A percentile compares a stretch with the other conserved stretches of the same genome.
Evolutionary conservation across 2,329 filamentous ascomycete species (phyloP).

Genomic region (Fusarium marasasianum): DNA sequence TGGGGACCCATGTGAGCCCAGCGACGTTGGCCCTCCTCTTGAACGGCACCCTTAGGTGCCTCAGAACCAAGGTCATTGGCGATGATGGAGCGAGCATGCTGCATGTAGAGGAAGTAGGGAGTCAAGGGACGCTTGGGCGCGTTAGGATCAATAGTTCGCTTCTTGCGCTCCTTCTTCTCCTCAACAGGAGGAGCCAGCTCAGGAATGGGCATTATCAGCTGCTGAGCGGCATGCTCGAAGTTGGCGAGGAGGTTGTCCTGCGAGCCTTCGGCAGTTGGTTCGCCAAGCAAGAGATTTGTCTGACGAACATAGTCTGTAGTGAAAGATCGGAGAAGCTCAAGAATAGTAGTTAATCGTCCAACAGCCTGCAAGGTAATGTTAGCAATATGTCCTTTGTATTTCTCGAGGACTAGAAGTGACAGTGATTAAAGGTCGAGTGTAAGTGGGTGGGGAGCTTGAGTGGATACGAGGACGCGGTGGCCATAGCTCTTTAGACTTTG

Average conservation of each 20-base stretch:
- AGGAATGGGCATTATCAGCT: conserved; percentile 54
- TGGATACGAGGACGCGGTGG: conserved; percentile 20
- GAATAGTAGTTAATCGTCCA: conserved; percentile 76
- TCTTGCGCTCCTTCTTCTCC: conserved; percentile 90
- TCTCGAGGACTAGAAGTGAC: neutral
- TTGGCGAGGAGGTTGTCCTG: conserved; percentile 58
- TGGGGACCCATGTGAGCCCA: conserved; percentile 81
- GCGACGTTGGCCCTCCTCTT: conserved; percentile 84
- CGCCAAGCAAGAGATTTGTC: conserved; percentile 82
- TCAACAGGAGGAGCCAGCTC: conserved; percentile 60
- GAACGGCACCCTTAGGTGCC: conserved; percentile 85
- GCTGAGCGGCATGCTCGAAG: conserved; percentile 61
- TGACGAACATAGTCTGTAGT: conserved; percentile 88
- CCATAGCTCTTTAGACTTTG: conserved; percentile 30
- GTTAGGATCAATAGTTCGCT: conserved; percentile 87
- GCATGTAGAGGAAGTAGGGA: conserved; percentile 95
- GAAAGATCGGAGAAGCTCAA: conserved; percentile 81
- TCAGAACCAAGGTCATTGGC: conserved; percentile 78
- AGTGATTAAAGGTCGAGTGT: neutral
- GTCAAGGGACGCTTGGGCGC: conserved; percentile 94
- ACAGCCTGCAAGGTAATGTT: conserved; percentile 54
- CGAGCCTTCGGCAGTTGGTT: conserved; percentile 61
- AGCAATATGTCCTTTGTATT: conserved; percentile 40
- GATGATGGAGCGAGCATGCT: conserved; percentile 85
- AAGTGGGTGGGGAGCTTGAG: conserved; percentile 24